A percentile compares a stretch with the other conserved stretches of the same genome.
Conservation (phyloP, 2,329 filamentous ascomycete species). For the Cordyceps cateniannulata region DNA sequence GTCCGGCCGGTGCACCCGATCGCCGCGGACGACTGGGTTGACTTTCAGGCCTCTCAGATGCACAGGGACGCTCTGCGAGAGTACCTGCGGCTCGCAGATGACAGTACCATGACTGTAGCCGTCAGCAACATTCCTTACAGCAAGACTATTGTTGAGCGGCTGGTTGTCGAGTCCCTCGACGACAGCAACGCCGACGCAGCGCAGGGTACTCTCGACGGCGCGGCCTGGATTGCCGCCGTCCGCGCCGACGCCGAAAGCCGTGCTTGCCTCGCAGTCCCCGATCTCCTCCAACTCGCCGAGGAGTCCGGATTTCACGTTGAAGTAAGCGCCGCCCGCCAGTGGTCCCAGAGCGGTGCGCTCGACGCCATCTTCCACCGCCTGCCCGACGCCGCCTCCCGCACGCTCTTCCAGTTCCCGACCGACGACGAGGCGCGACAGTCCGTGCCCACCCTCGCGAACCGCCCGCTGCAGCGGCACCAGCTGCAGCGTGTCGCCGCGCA, state of each 20-base stretch:
- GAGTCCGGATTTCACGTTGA: conserved; percentile 40
- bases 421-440: neutral
- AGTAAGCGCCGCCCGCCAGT: conserved; percentile 36
- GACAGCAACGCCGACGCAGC: neutral
- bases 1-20: conserved; percentile 13
- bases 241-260: neutral
- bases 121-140: conserved; percentile 22
- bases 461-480: too few species aligned
- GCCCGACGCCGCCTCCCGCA: neutral
- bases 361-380: neutral
- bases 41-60: conserved; percentile 2
- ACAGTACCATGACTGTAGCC: neutral
- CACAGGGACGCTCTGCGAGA: conserved; percentile 10
- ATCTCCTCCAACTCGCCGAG: conserved; percentile 19
- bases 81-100: conserved; percentile 10
- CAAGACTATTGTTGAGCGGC: conserved; percentile 25
- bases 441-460: neutral
- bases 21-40: neutral
- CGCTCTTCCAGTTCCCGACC: neutral
- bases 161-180: conserved; percentile 15
- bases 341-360: neutral
- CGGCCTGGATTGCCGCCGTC: conserved; percentile 12
- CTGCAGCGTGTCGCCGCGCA: too few species aligned
- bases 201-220: neutral
- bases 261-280: conserved; percentile 14